These are phyloP conservation scores for Colletotrichum acutatum DNA, from an alignment of 2,329 filamentous ascomycete species.

Conservation along the genomic window DNA sequence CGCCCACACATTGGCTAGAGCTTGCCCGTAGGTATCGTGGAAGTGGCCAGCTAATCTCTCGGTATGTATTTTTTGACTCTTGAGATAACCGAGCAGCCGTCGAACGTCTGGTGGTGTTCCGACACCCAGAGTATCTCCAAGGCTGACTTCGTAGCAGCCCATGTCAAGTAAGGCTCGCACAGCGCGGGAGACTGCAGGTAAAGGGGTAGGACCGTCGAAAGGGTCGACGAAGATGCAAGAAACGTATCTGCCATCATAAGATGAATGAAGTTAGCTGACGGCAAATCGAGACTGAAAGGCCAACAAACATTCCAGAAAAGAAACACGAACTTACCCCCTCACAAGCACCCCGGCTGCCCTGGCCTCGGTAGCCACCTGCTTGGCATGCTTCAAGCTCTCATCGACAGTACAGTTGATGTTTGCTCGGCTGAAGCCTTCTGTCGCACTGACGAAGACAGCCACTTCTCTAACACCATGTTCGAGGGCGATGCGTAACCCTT, in stretches of 20 bases:
- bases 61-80: conserved; percentile 62
- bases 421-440: conserved; percentile 66
- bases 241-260: too few relatives aligned
- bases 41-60: conserved; percentile 74
- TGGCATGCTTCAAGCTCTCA: conserved; percentile 62
- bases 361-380: conserved; percentile 54
- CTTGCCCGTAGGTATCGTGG: conserved; percentile 78
- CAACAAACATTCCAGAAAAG: too few relatives aligned
- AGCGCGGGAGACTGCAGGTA: too few relatives aligned
- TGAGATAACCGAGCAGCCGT: conserved; percentile 54
- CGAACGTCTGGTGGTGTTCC: conserved; percentile 54
- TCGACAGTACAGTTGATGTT: conserved; percentile 70
- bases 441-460: conserved; percentile 69
- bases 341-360: neutral
- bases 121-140: conserved; percentile 71
- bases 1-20: conserved; percentile 72
- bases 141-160: too few relatives aligned
- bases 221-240: too few relatives aligned
- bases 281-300: too few relatives aligned
- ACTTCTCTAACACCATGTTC: conserved; percentile 35
- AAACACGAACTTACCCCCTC: neutral
- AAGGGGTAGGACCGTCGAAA: too few relatives aligned
- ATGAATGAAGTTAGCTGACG: too few relatives aligned
- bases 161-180: too few relatives aligned
- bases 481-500: too few relatives aligned